These are phyloP conservation scores for Thelonectria discophora DNA, from an alignment of 2,329 filamentous ascomycete species.

Conservation along the genomic window DNA sequence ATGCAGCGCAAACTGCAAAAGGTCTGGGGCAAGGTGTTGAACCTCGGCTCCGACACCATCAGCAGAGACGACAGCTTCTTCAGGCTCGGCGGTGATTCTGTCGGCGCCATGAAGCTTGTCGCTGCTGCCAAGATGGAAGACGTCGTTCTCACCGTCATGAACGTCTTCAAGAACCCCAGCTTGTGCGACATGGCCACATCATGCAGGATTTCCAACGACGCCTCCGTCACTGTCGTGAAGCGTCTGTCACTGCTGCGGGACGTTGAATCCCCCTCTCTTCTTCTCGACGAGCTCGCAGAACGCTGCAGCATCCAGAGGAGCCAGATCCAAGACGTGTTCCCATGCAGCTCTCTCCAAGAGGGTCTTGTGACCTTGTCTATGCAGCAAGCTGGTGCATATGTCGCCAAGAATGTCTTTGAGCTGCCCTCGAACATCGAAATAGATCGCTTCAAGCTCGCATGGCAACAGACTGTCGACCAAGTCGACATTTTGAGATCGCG, in stretches of 20 bases:
- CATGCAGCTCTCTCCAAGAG: slow-evolving; percentile 33
- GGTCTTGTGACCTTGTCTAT: slow-evolving; percentile 31
- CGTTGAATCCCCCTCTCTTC: slow-evolving; percentile 1
- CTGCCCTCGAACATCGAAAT: slow-evolving; percentile 24
- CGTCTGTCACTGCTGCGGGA: slow-evolving; percentile 18
- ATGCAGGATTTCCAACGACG: slow-evolving; percentile 2
- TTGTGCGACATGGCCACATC: slow-evolving; percentile 28
- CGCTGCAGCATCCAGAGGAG: slow-evolving; percentile 19
- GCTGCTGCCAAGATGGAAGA: slow-evolving; percentile 27
- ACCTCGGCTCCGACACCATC: neutral
- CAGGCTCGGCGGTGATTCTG: slow-evolving; percentile 51
- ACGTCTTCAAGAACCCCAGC: slow-evolving; percentile 25
- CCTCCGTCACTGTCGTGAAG: neutral
- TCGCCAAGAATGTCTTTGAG: slow-evolving; percentile 31
- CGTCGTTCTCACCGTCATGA: slow-evolving; percentile 25
- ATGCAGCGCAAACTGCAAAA: slow-evolving; percentile 49
- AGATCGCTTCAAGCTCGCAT: slow-evolving; percentile 30
- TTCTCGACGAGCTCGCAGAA: slow-evolving; percentile 25
- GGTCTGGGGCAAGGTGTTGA: slow-evolving; percentile 21
- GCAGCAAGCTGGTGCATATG: slow-evolving; percentile 34
- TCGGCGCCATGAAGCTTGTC: slow-evolving; percentile 41
- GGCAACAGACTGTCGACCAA: slow-evolving; percentile 30
- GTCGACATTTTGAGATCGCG: slow-evolving; percentile 39
- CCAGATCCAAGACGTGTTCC: slow-evolving; percentile 28
- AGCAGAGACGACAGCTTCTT: slow-evolving; percentile 52